Conservation (phyloP, 2,329 filamentous ascomycete species). For the Cladosporium sp. region DNA sequence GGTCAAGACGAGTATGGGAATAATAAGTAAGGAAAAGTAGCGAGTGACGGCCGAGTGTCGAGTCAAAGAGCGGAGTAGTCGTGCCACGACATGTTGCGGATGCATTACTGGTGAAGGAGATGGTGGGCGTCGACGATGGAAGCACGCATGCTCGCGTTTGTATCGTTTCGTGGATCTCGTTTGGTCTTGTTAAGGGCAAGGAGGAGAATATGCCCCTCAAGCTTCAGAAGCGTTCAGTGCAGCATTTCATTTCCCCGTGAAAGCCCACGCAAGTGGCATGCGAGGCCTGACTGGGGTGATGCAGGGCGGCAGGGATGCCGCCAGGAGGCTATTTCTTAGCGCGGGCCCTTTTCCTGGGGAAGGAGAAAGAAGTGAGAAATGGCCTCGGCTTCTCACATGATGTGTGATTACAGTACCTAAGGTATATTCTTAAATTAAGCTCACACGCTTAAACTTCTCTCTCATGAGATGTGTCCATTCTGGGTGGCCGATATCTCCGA, state of each 20-base stretch:
- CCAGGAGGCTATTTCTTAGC: not conserved
- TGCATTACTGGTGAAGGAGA: conserved; percentile 10
- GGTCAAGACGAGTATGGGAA: conserved; percentile 53
- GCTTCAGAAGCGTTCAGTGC: not conserved
- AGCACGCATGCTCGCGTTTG: conserved; percentile 6
- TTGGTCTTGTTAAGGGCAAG: too few relatives aligned
- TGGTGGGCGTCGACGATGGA: not conserved
- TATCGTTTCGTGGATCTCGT: not conserved
- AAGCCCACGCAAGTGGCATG: not conserved
- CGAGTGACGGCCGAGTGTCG: conserved; percentile 5
- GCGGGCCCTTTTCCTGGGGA: conserved; percentile 2
- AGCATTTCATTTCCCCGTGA: not conserved
- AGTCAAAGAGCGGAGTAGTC: conserved; percentile 4
- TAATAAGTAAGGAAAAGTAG: conserved; percentile 6
- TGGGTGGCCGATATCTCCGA: too few relatives aligned
- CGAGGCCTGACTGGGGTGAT: not conserved
- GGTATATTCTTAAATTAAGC: too few relatives aligned
- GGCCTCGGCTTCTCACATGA: not conserved
- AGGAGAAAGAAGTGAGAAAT: not conserved
- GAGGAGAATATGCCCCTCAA: too few relatives aligned
- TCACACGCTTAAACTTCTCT: too few relatives aligned
- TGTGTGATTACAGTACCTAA: too few relatives aligned
- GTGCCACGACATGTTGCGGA: conserved; percentile 13
- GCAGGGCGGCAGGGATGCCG: not conserved
- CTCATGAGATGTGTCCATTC: too few relatives aligned